Percentiles rank a stretch among this genome's conserved stretches.
Evolutionary conservation across 2,329 filamentous ascomycete genomes (phyloP).

Genomic region (Hypoxylon rubiginosum): DNA sequence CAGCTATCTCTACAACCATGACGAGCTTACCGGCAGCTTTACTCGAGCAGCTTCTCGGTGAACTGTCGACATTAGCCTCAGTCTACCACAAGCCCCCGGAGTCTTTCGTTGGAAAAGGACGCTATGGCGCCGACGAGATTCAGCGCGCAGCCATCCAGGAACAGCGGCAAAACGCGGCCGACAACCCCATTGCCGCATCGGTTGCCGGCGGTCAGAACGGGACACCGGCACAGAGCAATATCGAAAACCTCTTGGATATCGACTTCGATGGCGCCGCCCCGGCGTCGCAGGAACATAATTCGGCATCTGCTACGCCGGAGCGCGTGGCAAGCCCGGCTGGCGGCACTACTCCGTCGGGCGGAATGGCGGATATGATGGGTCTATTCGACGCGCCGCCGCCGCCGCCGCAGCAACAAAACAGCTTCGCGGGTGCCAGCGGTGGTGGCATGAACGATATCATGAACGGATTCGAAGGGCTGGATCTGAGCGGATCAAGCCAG

Average conservation of each 20-base stretch:
- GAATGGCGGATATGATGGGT: slow-evolving; percentile 75
- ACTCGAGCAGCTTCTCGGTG: slow-evolving; percentile 88
- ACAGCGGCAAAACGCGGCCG: slow-evolving; percentile 89
- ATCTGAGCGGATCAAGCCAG: slow-evolving; percentile 75
- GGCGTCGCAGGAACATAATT: slow-evolving; percentile 78
- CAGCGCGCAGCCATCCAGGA: slow-evolving; percentile 97
- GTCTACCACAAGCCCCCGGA: slow-evolving; percentile 99
- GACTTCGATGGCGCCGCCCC: slow-evolving; percentile 95
- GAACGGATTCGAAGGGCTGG: slow-evolving; percentile 87
- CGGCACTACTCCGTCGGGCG: slow-evolving; percentile 56
- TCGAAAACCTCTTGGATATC: slow-evolving; percentile 95
- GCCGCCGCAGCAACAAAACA: slow-evolving; percentile 65
- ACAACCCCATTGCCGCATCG: slow-evolving; percentile 93
- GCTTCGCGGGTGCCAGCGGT: slow-evolving; percentile 55
- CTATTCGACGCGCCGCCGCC: slow-evolving; percentile 77
- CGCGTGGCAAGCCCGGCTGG: slow-evolving; percentile 74
- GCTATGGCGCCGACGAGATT: slow-evolving; percentile 93
- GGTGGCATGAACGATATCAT: slow-evolving; percentile 78
- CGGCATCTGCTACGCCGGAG: slow-evolving; percentile 73
- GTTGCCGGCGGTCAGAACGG: slow-evolving; percentile 77
- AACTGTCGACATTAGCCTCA: slow-evolving; percentile 94
- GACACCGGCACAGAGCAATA: slow-evolving; percentile 75
- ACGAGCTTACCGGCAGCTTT: slow-evolving; percentile 85
- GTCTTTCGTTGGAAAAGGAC: slow-evolving; percentile 96
- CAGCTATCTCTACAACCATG: slow-evolving; percentile 94